phyloP scores from a whole-genome alignment of 1,284 basidiomycete species.

The Chalciporus piperatoides region DNA sequence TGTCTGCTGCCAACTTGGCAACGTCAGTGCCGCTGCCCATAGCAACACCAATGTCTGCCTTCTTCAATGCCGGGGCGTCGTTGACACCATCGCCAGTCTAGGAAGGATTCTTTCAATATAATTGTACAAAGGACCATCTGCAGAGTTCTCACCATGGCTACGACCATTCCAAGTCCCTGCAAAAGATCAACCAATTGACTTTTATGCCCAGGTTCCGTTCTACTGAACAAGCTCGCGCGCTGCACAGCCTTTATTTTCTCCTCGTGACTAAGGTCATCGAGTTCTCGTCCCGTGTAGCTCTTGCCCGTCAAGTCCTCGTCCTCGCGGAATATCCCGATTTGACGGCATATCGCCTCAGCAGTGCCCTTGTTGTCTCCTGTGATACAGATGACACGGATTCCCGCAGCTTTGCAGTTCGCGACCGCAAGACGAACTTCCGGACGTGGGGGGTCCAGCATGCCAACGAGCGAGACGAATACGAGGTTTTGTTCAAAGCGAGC shows the following conservation, averaged over 20 bases:
- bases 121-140: slow-evolving; percentile 12
- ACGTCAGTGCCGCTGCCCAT: slow-evolving; percentile 99
- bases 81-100: slow-evolving; percentile 94
- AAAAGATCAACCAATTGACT: slow-evolving; percentile 91
- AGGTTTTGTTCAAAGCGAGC: slow-evolving; percentile 86
- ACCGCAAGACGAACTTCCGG: slow-evolving; percentile 90
- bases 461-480: slow-evolving; percentile 92
- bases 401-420: slow-evolving; percentile 87
- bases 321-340: slow-evolving; percentile 89
- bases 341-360: slow-evolving; percentile 94
- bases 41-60: slow-evolving; percentile 97
- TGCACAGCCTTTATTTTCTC: slow-evolving; percentile 86
- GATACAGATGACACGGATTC: slow-evolving; percentile 95
- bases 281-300: slow-evolving; percentile 91
- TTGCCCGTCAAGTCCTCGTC: slow-evolving; percentile 85
- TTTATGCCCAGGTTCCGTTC: slow-evolving; percentile 96
- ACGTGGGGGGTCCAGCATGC: slow-evolving; percentile 97
- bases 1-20: slow-evolving; percentile 96
- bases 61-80: slow-evolving; percentile 94
- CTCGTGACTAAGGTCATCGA: slow-evolving; percentile 76
- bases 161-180: slow-evolving; percentile 89
- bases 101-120: slow-evolving; percentile 14
- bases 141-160: slow-evolving; percentile 81
- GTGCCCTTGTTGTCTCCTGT: slow-evolving; percentile 99
- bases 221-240: slow-evolving; percentile 84